Evolutionary conservation across 2,329 filamentous ascomycete genomes (phyloP).

Genomic region (Aquanectria penicillioides): DNA sequence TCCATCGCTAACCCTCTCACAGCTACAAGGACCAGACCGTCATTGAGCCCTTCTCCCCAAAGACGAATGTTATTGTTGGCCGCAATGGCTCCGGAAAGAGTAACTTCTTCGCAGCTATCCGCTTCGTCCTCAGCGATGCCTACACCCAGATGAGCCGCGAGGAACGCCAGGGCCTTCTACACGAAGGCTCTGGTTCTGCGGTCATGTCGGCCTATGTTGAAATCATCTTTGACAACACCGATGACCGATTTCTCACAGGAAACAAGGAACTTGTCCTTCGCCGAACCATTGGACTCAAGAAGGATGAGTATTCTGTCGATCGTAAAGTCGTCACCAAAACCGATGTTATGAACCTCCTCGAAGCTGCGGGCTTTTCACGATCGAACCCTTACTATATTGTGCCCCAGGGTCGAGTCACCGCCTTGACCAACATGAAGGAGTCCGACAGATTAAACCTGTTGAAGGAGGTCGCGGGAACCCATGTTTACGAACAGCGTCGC

Average conservation of each 20-base stretch:
- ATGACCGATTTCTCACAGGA: slow-evolving; percentile 93
- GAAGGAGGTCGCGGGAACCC: slow-evolving; percentile 98
- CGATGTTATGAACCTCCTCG: slow-evolving; percentile 94
- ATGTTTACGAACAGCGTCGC: slow-evolving; percentile 93
- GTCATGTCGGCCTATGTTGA: slow-evolving; percentile 99
- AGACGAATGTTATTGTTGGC: slow-evolving; percentile 97
- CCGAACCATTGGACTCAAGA: slow-evolving; percentile 95
- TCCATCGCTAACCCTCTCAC: slow-evolving; percentile 35
- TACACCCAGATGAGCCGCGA: slow-evolving; percentile 97
- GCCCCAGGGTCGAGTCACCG: slow-evolving; percentile 94
- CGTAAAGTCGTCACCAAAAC: slow-evolving; percentile 95
- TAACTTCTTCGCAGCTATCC: slow-evolving; percentile 99
- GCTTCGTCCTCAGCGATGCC: slow-evolving; percentile 97
- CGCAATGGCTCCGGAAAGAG: slow-evolving; percentile 99
- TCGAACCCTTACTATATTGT: slow-evolving; percentile 99
- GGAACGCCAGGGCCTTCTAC: slow-evolving; percentile 93
- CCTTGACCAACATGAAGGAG: slow-evolving; percentile 99
- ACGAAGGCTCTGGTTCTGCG: slow-evolving; percentile 96
- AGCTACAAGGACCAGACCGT: slow-evolving; percentile 99
- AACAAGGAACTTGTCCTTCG: slow-evolving; percentile 91
- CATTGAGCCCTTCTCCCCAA: slow-evolving; percentile 97
- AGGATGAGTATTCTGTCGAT: slow-evolving; percentile 98
- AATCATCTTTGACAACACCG: slow-evolving; percentile 97
- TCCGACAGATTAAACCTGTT: slow-evolving; percentile 86
- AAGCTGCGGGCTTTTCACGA: slow-evolving; percentile 94